These are phyloP conservation scores for Diaporthe sp. DNA, from an alignment of 2,329 filamentous ascomycete species.

Conservation along the genomic window DNA sequence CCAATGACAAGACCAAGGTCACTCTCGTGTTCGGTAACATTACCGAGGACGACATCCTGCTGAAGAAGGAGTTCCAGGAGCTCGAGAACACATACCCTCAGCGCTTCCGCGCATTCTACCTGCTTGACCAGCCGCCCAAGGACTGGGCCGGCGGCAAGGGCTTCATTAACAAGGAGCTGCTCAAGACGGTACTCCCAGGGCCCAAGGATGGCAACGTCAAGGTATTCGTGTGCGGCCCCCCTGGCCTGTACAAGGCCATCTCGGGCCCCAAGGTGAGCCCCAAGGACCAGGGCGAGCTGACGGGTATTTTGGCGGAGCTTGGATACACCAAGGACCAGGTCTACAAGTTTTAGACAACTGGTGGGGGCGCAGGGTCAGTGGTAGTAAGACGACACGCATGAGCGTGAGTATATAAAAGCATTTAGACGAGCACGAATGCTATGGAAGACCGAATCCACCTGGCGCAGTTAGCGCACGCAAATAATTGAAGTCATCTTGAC, in stretches of 20 bases:
- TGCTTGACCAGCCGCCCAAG: conserved; percentile 86
- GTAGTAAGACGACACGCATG: not conserved
- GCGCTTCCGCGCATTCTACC: conserved; percentile 95
- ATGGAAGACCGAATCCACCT: not conserved
- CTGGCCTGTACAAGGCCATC: conserved; percentile 92
- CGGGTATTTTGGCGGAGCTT: conserved; percentile 84
- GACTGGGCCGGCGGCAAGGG: conserved; percentile 84
- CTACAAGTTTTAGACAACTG: conserved; percentile 82
- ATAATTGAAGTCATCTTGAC: not conserved
- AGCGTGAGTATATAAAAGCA: conserved; percentile 3
- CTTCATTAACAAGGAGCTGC: conserved; percentile 87
- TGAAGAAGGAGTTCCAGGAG: conserved; percentile 86
- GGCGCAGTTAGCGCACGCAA: not conserved
- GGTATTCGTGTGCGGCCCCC: conserved; percentile 95
- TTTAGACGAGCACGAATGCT: conserved; percentile 9
- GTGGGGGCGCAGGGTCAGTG: not conserved
- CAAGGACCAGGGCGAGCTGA: conserved; percentile 93
- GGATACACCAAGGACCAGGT: conserved; percentile 85
- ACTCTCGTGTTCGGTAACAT: conserved; percentile 96
- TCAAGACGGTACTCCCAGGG: conserved; percentile 95
- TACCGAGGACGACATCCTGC: conserved; percentile 88
- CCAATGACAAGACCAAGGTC: conserved; percentile 96
- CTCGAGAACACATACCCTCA: conserved; percentile 96
- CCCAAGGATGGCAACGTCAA: conserved; percentile 94
- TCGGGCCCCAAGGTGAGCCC: conserved; percentile 92